A percentile compares a stretch with the other conserved stretches of the same genome.
Evolutionary conservation across 805 yeast genomes (phyloP).

Genomic region (Priceomyces medius): DNA sequence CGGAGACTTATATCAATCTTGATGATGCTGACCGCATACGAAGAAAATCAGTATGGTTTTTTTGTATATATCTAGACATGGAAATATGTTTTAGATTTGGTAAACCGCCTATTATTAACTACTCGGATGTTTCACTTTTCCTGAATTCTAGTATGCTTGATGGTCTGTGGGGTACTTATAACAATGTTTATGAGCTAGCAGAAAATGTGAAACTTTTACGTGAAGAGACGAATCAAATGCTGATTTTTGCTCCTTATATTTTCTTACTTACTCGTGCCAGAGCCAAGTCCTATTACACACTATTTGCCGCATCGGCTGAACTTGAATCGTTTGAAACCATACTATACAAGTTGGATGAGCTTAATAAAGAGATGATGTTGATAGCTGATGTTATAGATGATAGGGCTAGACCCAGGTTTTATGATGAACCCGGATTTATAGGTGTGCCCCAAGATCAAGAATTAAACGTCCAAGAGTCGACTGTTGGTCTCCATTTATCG

Average conservation of each 20-base stretch:
- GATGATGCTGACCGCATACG: slow-evolving; percentile 18
- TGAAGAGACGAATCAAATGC: not conserved
- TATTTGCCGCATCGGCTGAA: slow-evolving; percentile 26
- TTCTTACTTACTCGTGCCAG: slow-evolving; percentile 21
- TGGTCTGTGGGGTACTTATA: slow-evolving; percentile 11
- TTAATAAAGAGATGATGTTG: slow-evolving; percentile 30
- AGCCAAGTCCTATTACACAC: slow-evolving; percentile 25
- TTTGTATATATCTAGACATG: slow-evolving; percentile 35
- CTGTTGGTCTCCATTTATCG: slow-evolving; percentile 22
- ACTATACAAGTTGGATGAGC: slow-evolving; percentile 18
- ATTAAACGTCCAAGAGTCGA: slow-evolving; percentile 10
- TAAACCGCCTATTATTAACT: slow-evolving; percentile 39
- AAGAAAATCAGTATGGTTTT: slow-evolving; percentile 36
- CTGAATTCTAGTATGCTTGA: not conserved
- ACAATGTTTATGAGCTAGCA: slow-evolving; percentile 15
- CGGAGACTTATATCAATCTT: slow-evolving; percentile 25
- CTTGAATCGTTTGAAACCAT: slow-evolving; percentile 18
- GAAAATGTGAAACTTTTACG: not conserved
- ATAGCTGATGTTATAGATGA: slow-evolving; percentile 21
- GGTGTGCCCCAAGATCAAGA: not conserved
- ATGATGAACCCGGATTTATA: slow-evolving; percentile 31
- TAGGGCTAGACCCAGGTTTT: slow-evolving; percentile 28
- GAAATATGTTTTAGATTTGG: slow-evolving; percentile 40
- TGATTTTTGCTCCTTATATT: not conserved
- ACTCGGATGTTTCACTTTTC: slow-evolving; percentile 25